Evolutionary conservation across 306 rosid genomes (phyloP), one percentile per base, ranked within the genome.

Genomic region (Abrus precatorius): DNA sequence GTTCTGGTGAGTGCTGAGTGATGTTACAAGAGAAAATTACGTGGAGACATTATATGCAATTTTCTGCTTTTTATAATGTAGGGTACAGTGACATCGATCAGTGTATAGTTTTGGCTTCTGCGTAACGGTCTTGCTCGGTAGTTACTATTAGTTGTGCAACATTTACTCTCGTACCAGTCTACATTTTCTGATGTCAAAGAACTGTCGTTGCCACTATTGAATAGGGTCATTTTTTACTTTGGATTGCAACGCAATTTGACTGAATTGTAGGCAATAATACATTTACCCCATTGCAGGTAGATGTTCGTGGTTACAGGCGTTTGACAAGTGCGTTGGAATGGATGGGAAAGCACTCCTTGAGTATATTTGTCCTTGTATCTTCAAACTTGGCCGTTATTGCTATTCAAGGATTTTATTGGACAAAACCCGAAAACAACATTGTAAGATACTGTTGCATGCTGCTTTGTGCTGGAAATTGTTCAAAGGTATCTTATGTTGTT

Each of bases 311-410:
- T 13, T 74, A 85, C 69, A 84, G 94, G 75, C 79, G 89, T 76
- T 13, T 88, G 59, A 87, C 99, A 36, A 86, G 40, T 74, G 76
- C 76, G 80, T 74, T 91, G 76, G 97, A 95, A 73, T 95, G 98
- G 98, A 90, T 91, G 92, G 98, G 98, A 87, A 85, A 85, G 73
- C 97, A 92, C 85, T 71, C 98, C 8, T 74, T 95, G 81, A 85
- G 90, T 74, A 91, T 92, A 72, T 95, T 91, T 74, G 88, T 92
- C 47, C 49, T 95, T 4, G 82, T 92, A 33, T 75, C 92, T 63
- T 95, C 98, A 43, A 92, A 95, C 93, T 76, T 95, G 65, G 91
- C 80, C 29, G 73, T 95, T 29, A 88, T 91, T 44, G 91, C 86
- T 32, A 64, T 88, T 57, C 97, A 93, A 84, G 98, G 98, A 75